Evolutionary conservation across 257 asterid species (phyloP).

Genomic region (Ophiorrhiza pumila): DNA sequence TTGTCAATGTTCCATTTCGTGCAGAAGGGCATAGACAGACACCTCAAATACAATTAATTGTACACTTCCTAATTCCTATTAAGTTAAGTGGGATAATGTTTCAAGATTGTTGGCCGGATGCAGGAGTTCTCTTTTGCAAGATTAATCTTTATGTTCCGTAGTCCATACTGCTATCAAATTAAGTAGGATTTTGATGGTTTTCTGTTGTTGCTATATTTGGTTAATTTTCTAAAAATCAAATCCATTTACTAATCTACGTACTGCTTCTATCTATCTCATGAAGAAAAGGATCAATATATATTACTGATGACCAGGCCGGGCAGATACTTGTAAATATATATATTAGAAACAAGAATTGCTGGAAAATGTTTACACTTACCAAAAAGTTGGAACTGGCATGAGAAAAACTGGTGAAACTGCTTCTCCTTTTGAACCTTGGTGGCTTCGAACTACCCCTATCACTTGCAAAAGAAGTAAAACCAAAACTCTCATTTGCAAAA

Average conservation of each 20-base stretch:
- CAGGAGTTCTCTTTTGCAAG: not conserved
- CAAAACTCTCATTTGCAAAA: slow-evolving; percentile 22
- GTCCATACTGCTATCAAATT: not conserved
- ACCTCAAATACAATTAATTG: too few species aligned
- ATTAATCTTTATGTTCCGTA: not conserved
- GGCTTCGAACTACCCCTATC: slow-evolving; percentile 25
- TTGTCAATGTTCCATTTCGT: not conserved
- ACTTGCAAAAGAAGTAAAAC: slow-evolving; percentile 24
- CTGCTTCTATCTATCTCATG: not conserved
- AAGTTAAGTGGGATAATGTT: too few species aligned
- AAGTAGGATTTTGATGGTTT: not conserved
- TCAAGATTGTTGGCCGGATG: too few species aligned
- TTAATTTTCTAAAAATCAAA: not conserved
- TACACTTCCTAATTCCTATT: too few species aligned
- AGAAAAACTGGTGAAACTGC: slow-evolving; percentile 50
- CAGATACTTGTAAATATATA: not conserved
- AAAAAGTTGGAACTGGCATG: slow-evolving; percentile 38
- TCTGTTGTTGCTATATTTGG: too few species aligned
- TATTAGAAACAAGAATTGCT: not conserved
- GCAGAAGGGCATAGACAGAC: too few species aligned
- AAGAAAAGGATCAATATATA: not conserved
- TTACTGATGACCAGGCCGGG: too few species aligned
- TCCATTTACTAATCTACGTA: not conserved
- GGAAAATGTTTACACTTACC: slow-evolving; percentile 29
- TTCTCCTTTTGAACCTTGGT: slow-evolving; percentile 37